Base-by-base conservation (phyloP, 441 rosid species). In the Aleurites moluccanus region DNA sequence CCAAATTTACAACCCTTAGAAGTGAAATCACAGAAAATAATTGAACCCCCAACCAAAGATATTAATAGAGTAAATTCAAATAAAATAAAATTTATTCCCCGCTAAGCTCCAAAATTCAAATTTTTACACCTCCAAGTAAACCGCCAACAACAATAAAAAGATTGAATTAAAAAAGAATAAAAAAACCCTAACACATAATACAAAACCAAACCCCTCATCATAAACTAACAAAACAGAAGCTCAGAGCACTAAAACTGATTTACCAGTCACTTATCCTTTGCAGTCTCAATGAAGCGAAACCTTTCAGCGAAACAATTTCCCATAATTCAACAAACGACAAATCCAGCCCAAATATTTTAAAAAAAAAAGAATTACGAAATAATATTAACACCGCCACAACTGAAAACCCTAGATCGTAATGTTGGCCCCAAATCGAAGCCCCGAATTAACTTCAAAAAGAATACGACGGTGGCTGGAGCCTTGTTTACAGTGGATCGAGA, bases 391-490 rank as follows among this genome's bases (percentile, higher is more conserved):
- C 40, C 61, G 8, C 5, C 8, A 14, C 1, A 0, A 73, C 13
- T 42, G 25, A 9, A 23, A 64, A 27, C 64, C 70, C 70, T 73
- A 73, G 69, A 73, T 73, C 76, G n/a, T 38, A 53, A 73, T 21
- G 52, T 50, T 40, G 35, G 53, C 63, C 53, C 5, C 13, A 20
- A 73, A 73, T 21, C 42, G 60, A 45, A 64, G 70, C 63, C 16
- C 8, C 61, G 5, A 64, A 64, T 64, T 2, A 52, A 63, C 76
- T 64, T 64, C 59, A 73, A 66, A 6, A 4, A 23, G 33, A 45
- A 56, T 25, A 15, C 33, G 15, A 61, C 15, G 18, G 59, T 33
- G 35, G 33, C n/a, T 10, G 67, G 21, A 21, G 21, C n/a, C 47
- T 33, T 11, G 62, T 27, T 55, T 1, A 38, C 62, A 11, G 50